phyloP scores from a whole-genome alignment of 2,329 filamentous ascomycete genomes.

The Alternaria longipes region DNA sequence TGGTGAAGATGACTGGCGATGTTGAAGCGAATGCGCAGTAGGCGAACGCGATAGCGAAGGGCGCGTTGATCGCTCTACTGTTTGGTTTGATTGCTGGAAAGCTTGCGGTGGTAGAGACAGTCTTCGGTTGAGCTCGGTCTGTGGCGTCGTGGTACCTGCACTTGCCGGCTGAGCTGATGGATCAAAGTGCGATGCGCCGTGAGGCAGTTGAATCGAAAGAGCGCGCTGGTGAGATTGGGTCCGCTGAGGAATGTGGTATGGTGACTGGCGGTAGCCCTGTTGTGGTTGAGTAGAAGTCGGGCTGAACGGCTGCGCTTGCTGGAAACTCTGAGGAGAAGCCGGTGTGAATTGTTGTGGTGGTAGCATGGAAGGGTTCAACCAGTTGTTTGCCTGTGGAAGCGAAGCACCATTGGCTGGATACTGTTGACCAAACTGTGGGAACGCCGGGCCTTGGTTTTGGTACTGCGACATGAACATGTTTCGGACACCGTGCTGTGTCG shows the following conservation, averaged over 20 bases:
- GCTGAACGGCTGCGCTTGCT: constrained; percentile 30
- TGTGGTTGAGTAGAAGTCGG: constrained; percentile 35
- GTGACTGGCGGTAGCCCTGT: constrained; percentile 54
- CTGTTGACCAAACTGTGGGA: constrained; percentile 29
- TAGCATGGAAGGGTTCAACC: constrained; percentile 45
- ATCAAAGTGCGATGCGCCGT: constrained; percentile 45
- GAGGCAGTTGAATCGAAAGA: constrained; percentile 56
- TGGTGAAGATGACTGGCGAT: constrained; percentile 33
- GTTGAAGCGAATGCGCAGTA: constrained; percentile 30
- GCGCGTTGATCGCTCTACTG: constrained; percentile 22
- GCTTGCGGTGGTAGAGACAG: constrained; percentile 56
- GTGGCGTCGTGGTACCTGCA: constrained; percentile 28
- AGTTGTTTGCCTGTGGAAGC: constrained; percentile 34
- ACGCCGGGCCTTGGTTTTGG: constrained; percentile 25
- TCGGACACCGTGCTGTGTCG: constrained; percentile 66
- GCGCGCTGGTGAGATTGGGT: constrained; percentile 53
- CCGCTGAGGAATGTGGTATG: constrained; percentile 57
- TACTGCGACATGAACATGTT: constrained; percentile 52
- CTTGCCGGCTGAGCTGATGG: constrained; percentile 31
- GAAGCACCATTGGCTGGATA: constrained; percentile 33
- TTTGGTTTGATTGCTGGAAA: constrained; percentile 31
- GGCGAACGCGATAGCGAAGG: constrained; percentile 34
- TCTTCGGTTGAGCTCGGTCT: constrained; percentile 48
- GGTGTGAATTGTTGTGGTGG: constrained; percentile 46
- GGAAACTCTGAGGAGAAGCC: constrained; percentile 36